Conservation (phyloP, 495 filamentous ascomycete species). For the Tetracladium marchalianum region DNA sequence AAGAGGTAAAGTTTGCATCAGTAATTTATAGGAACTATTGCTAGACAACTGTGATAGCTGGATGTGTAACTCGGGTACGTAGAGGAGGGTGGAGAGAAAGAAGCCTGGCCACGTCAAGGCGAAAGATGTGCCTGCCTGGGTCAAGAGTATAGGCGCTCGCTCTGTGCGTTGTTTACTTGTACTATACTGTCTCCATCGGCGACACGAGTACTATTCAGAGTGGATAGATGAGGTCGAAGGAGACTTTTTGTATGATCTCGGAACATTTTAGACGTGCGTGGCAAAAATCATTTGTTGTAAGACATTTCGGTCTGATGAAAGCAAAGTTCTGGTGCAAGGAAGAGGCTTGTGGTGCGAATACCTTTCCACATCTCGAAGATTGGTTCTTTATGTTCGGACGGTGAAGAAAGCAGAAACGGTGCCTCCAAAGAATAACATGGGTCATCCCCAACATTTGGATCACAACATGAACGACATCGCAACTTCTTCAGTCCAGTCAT, state of each 20-base stretch:
- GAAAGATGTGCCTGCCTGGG: slow-evolving; percentile 96
- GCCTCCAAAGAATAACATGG: too few species aligned
- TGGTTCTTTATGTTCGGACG: too few species aligned
- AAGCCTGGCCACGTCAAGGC: slow-evolving; percentile 94
- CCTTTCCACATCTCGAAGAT: too few species aligned
- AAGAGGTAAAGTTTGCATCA: slow-evolving; percentile 56
- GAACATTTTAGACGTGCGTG: too few species aligned
- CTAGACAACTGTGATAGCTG: slow-evolving; percentile 51
- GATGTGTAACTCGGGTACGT: slow-evolving; percentile 86
- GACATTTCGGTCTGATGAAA: not conserved
- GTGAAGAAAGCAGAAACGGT: too few species aligned
- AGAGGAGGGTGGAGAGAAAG: slow-evolving; percentile 91
- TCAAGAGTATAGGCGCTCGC: slow-evolving; percentile 61
- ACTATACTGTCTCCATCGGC: slow-evolving; percentile 3
- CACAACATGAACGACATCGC: too few species aligned
- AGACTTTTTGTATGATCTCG: too few species aligned
- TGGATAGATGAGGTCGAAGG: not conserved
- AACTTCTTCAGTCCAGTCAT: too few species aligned
- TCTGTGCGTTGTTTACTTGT: slow-evolving; percentile 13
- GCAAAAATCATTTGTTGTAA: too few species aligned
- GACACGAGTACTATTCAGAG: not conserved
- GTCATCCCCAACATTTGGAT: too few species aligned
- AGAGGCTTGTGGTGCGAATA: too few species aligned
- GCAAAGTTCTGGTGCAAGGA: not conserved
- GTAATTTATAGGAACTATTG: slow-evolving; percentile 9